A percentile compares a stretch with the other conserved stretches of the same genome.
Evolutionary conservation across 352 stramenopile species (phyloP).

Genomic region (Globisporangium uncinulatum): DNA sequence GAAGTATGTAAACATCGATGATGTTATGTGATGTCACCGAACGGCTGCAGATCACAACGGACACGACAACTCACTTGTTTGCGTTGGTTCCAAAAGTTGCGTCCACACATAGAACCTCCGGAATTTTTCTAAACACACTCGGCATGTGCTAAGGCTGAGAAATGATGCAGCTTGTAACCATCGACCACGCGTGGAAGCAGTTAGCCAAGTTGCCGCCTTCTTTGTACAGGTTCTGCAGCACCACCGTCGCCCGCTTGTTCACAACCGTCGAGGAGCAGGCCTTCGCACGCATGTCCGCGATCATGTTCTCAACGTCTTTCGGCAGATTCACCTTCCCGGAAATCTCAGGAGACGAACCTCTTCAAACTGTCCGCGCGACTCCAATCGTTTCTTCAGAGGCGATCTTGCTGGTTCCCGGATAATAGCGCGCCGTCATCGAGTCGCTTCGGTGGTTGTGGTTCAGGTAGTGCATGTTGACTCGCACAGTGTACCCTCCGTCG

Average conservation of each 20-base stretch:
- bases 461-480: no score
- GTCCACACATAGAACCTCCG: background rate
- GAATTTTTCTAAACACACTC: background rate
- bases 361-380: no score
- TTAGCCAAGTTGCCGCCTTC: background rate
- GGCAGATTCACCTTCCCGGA: background rate
- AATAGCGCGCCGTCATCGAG: no score
- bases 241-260: background rate
- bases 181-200: background rate
- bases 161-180: background rate
- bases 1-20: no score
- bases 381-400: no score
- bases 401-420: no score
- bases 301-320: background rate
- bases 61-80: background rate
- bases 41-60: no score
- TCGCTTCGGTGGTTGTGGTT: no score
- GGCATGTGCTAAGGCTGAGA: background rate
- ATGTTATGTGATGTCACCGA: no score
- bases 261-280: background rate
- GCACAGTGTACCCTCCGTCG: no score
- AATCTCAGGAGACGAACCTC: no score
- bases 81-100: background rate
- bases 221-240: background rate
- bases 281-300: background rate